Percentiles rank a stretch among this genome's conserved stretches.
Evolutionary conservation across 495 filamentous ascomycete genomes (phyloP).

Genomic region (Tuber borchii): DNA sequence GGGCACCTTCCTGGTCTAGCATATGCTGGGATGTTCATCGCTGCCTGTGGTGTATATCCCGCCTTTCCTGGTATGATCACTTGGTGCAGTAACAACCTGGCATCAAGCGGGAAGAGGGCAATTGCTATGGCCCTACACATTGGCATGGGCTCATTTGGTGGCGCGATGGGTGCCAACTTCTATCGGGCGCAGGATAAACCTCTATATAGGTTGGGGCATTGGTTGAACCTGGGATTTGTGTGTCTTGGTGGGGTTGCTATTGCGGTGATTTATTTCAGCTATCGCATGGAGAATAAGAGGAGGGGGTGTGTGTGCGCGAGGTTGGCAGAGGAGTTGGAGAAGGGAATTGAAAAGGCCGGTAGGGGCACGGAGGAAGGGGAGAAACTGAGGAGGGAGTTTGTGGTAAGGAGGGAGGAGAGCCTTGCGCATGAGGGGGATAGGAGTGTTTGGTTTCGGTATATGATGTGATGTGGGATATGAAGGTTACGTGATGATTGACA

Average conservation of each 20-base stretch:
- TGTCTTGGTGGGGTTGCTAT: conserved; percentile 55
- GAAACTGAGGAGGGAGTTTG: conserved; percentile 22
- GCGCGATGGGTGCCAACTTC: conserved; percentile 70
- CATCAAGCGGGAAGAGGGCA: conserved; percentile 62
- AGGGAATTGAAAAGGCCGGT: conserved; percentile 9
- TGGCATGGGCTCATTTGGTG: conserved; percentile 64
- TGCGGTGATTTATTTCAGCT: conserved; percentile 50
- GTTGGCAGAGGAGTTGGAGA: conserved; percentile 20
- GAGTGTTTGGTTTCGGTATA: conserved; percentile 40
- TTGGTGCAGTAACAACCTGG: conserved; percentile 67
- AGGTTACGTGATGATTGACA: not conserved
- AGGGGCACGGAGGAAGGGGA: conserved; percentile 11
- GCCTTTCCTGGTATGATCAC: conserved; percentile 61
- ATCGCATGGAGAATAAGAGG: conserved; percentile 52
- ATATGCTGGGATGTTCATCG: conserved; percentile 69
- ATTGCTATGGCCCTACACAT: conserved; percentile 72
- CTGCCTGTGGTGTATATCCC: conserved; percentile 58
- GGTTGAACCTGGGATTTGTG: conserved; percentile 64
- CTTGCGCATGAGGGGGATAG: conserved; percentile 33
- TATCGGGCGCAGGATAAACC: conserved; percentile 61
- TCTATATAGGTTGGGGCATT: conserved; percentile 61
- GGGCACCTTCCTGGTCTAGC: conserved; percentile 54
- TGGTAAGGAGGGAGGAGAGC: conserved; percentile 36
- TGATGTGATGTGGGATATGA: conserved; percentile 11
- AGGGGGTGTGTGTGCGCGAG: conserved; percentile 44